Base-by-base conservation (phyloP, 1,284 basidiomycete species). In the Boletus nobilissimus region DNA sequence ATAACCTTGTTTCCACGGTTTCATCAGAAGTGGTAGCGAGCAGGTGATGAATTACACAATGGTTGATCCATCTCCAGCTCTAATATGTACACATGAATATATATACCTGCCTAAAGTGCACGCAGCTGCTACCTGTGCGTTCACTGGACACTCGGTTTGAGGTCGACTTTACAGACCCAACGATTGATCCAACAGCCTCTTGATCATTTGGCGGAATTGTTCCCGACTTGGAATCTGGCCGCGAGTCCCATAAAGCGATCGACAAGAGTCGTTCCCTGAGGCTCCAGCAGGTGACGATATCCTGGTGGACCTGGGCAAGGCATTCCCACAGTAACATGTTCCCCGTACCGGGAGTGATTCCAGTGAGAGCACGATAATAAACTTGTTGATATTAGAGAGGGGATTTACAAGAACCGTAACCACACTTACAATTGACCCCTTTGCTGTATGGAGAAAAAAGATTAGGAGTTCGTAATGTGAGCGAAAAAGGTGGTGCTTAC, bases 221-320 rank as follows among this genome's bases (percentile, higher is more conserved):
- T 78, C 68, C 64, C 40, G 57, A 22, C 8, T 68, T 5, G 71
- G 40, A 5, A 38, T 38, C n/a, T 4, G 32, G 26, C 32, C 40
- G 22, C 38, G 62, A 5, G 18, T 24, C 10, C 14, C 32, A 22
- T 71, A 78, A n/a, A 71, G 40, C 22, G 65, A 66, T 38, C 19
- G 77, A 68, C 72, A 78, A 16, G 32, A 36, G 3, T 22, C 51
- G 39, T 78, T 77, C 76, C 66, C 39, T 77, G 71, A 73, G 70
- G 38, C 74, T 74, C 77, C 77, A 77, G 43, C 77, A 77, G 24
- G 71, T 66, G 19, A 77, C 34, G 11, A 77, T 74, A 66, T 78
- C 77, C 43, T 54, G 51, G 40, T 77, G 77, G 32, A 78, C 71
- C 51, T 66, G 70, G 6, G 67, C 40, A n/a, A 77, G 76, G 43